Conservation (phyloP, 139 green algal genomes). For the Asterochloris sp. region DNA sequence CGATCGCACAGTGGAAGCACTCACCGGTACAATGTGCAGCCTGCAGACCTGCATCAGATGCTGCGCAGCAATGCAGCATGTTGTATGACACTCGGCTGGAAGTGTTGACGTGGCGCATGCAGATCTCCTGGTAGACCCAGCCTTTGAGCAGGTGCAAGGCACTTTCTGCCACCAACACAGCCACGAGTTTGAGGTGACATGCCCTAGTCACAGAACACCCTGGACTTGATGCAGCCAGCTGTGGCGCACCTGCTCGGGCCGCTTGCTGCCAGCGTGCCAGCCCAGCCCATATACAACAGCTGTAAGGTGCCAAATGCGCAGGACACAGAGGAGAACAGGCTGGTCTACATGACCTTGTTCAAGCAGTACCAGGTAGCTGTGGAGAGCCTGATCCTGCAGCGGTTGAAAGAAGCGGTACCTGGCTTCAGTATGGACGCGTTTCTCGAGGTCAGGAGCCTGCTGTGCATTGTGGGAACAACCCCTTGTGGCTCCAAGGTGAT, state of each 20-base stretch:
- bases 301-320: background rate
- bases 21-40: too few relatives aligned
- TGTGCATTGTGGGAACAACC: background rate
- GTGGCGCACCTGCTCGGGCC: too few relatives aligned
- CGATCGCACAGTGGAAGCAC: too few relatives aligned
- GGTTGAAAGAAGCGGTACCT: slow-evolving; percentile 3
- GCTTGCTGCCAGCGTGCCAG: too few relatives aligned
- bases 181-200: slow-evolving; percentile 6
- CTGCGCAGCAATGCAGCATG: too few relatives aligned
- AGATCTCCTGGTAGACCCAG: slow-evolving; percentile 11
- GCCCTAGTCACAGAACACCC: too few relatives aligned
- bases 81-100: too few relatives aligned
- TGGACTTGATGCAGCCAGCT: too few relatives aligned
- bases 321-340: slow-evolving; percentile 13
- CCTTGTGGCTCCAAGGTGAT: too few relatives aligned
- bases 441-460: background rate
- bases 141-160: slow-evolving; percentile 3
- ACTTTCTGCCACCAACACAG: slow-evolving; percentile 10
- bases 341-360: slow-evolving; percentile 1
- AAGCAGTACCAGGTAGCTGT: background rate
- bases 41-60: too few relatives aligned
- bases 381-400: background rate
- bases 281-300: too few relatives aligned
- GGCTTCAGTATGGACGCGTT: slow-evolving; percentile 16
- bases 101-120: background rate